Evolutionary conservation across 75 land plant species (phyloP), one percentile per base, ranked within the genome.

Genomic region (Sequoiadendron giganteum): DNA sequence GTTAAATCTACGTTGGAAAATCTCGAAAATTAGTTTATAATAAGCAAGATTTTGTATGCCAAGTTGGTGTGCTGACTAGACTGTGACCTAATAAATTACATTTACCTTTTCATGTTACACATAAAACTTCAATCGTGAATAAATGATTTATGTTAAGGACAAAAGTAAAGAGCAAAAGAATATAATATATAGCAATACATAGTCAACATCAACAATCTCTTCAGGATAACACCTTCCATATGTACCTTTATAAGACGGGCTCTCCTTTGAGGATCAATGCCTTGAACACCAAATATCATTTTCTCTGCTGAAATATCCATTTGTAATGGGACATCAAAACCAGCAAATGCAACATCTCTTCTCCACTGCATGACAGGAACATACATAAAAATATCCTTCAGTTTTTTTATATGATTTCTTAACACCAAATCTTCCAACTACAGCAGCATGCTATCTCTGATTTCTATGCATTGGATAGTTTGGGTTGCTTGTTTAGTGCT

Each of bases 321-420:
- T 90, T 98, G 99, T 73, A 98, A 91, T 25, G 99, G 92, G 82
- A 98, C 96, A 88, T 97, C 97, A 90, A 96, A 96, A 45, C 99
- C 99, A 90, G 99, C 94, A 95, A 97, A 98, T 30, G 99, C 99
- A 70, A 97, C 95, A 86, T 98, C 99, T 91, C 99, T 85, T 90
- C 93, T 95, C 99, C 99, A 98, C 99, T 98, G 91, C 88, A 91
- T 16, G 61, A 84, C 11, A 18, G 85, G 13, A n/a, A 36, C 19
- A 8, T 36, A 55, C 70, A 54, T 14, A 45, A 32, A 34, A n/a
- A 85, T 72, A 58, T 42, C 9, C 39, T 39, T n/a, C 18, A 21
- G 10, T 80, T 79, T 82, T 15, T 83, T 47, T 21, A 25, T 11
- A 72, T 56, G 83, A 86, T 52, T 52, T 13, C 43, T 38, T 86